Conservation (phyloP, 306 rosid species). For the Castanea sativa region DNA sequence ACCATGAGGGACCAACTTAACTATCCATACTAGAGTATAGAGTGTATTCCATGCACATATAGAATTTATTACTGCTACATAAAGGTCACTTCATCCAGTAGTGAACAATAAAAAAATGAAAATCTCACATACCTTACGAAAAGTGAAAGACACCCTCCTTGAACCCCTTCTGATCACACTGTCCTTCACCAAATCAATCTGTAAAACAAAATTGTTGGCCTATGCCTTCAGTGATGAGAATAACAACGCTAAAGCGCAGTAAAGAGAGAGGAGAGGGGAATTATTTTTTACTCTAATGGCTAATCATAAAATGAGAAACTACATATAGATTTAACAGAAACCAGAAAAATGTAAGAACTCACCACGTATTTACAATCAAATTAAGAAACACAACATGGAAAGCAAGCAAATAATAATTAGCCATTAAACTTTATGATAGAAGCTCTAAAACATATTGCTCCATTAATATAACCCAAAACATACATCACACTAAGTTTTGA, state of each 20-base stretch:
- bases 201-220: slow-evolving; percentile 16
- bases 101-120: background rate
- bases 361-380: background rate
- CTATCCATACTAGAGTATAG: background rate
- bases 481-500: background rate
- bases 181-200: slow-evolving; percentile 72
- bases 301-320: background rate
- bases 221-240: slow-evolving; percentile 13
- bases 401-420: background rate
- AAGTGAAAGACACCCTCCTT: slow-evolving; percentile 86
- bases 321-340: background rate
- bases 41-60: background rate
- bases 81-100: background rate
- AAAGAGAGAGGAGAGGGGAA: background rate
- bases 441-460: background rate
- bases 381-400: background rate
- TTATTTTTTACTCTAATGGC: background rate
- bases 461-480: background rate
- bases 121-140: slow-evolving; percentile 62
- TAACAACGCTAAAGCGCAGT: slow-evolving; percentile 2
- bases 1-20: background rate
- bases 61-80: background rate
- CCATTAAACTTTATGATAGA: background rate
- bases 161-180: slow-evolving; percentile 59
- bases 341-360: background rate